A percentile compares a stretch with the other conserved stretches of the same genome.
Evolutionary conservation across 768 basidiomycete genomes (phyloP).

Genomic region (Boletus speciosus): DNA sequence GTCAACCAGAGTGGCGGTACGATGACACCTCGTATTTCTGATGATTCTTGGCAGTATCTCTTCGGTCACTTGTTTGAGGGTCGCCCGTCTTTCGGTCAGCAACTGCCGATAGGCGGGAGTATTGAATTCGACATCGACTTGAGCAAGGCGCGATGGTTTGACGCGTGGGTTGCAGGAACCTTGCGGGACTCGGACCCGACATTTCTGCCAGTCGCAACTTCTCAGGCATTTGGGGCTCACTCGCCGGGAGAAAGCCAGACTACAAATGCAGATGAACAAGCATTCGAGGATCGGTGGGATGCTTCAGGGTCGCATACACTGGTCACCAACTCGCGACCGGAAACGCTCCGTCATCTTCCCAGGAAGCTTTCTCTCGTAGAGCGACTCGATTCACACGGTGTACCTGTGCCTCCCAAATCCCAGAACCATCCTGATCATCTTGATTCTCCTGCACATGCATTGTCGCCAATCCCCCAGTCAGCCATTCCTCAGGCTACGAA

Average conservation of each 20-base stretch:
- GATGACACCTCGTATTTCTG: conserved; percentile 69
- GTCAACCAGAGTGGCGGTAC: conserved; percentile 52
- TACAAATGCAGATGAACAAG: conserved; percentile 40
- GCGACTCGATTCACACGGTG: conserved; percentile 47
- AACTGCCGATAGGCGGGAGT: conserved; percentile 65
- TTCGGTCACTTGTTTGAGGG: conserved; percentile 62
- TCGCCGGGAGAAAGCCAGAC: conserved; percentile 54
- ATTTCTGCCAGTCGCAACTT: conserved; percentile 35
- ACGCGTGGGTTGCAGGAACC: conserved; percentile 61
- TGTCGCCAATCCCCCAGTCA: conserved; percentile 64
- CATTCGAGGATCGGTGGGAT: conserved; percentile 35
- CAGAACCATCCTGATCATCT: conserved; percentile 9
- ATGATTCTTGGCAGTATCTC: conserved; percentile 71
- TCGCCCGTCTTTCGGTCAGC: conserved; percentile 31
- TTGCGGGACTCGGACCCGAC: conserved; percentile 42
- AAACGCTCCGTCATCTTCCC: conserved; percentile 50
- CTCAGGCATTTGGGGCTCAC: conserved; percentile 37
- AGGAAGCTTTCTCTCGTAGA: conserved; percentile 69
- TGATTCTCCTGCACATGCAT: conserved; percentile 28
- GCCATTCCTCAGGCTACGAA: conserved; percentile 54
- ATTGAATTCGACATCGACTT: conserved; percentile 88
- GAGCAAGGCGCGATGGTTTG: conserved; percentile 73
- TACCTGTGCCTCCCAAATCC: conserved; percentile 34
- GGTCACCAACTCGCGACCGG: conserved; percentile 20
- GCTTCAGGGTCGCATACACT: conserved; percentile 17